Conservation (phyloP, 2,329 filamentous ascomycete species). For the Drechmeria coniospora region DNA sequence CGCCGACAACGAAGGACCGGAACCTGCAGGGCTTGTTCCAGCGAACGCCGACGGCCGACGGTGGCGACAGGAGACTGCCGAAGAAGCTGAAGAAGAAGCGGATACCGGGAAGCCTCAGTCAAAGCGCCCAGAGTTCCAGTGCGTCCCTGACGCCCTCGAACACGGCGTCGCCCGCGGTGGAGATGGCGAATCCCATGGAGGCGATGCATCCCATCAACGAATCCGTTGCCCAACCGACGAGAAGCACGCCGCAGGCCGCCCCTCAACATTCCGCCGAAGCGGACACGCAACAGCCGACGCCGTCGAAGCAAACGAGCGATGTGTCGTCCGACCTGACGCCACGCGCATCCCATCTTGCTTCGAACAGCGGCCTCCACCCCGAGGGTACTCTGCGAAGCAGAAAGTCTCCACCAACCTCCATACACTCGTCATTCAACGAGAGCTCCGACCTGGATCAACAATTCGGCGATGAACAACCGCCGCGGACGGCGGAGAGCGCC, state of each 20-base stretch:
- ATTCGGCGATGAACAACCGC: conserved; percentile 38
- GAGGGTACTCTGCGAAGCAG: conserved; percentile 43
- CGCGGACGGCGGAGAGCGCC: conserved; percentile 24
- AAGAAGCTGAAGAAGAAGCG: conserved; percentile 88
- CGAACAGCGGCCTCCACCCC: conserved; percentile 24
- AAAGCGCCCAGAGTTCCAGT: conserved; percentile 81
- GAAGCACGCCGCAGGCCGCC: background rate
- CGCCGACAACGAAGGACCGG: conserved; percentile 49
- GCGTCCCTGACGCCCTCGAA: conserved; percentile 47
- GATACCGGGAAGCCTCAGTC: conserved; percentile 58
- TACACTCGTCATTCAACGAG: conserved; percentile 66
- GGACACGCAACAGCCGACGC: conserved; percentile 5
- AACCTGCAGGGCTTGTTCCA: conserved; percentile 57
- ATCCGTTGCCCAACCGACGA: background rate
- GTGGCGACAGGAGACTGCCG: conserved; percentile 53
- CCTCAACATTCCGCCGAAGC: background rate
- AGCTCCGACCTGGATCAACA: conserved; percentile 64
- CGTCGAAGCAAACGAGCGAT: conserved; percentile 12
- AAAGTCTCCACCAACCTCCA: conserved; percentile 60
- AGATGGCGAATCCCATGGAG: conserved; percentile 32
- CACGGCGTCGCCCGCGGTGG: conserved; percentile 28
- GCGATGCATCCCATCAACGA: conserved; percentile 5
- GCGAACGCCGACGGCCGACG: conserved; percentile 47
- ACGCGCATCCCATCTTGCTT: conserved; percentile 29
- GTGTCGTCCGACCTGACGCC: conserved; percentile 30